Conservation (phyloP, 306 rosid species). For the Cicer pinnatifidum region DNA sequence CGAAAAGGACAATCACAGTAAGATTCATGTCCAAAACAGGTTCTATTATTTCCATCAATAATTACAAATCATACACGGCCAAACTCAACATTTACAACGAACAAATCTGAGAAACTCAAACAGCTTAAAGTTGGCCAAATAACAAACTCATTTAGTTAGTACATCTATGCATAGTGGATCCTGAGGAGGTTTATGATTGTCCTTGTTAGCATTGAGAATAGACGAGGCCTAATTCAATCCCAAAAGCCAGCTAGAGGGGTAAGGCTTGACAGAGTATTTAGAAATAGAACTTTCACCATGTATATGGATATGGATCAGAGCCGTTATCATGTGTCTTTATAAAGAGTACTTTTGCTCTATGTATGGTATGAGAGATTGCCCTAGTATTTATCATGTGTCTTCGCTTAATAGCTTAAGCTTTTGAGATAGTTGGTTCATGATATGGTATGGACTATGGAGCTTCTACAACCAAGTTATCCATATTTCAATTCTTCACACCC, state of each 20-base stretch:
- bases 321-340: neutral
- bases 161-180: conserved; percentile 4
- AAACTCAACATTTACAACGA: conserved; percentile 13
- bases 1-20: conserved; percentile 11
- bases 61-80: conserved; percentile 11
- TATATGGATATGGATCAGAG: neutral
- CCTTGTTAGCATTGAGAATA: neutral
- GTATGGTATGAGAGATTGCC: neutral
- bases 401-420: neutral
- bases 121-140: conserved; percentile 23
- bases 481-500: neutral
- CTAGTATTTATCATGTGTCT: neutral
- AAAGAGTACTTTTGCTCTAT: neutral
- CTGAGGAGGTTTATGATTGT: neutral
- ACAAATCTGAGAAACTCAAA: conserved; percentile 20
- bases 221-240: neutral
- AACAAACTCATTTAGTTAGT: conserved; percentile 37
- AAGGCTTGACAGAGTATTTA: neutral
- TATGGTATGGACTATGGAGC: neutral
- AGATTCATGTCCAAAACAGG: conserved; percentile 9
- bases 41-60: neutral
- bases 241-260: neutral
- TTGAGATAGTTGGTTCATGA: conserved; percentile 7
- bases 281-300: neutral
- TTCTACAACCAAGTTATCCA: neutral